Base-by-base conservation (phyloP, 2,329 filamentous ascomycete genomes). In the Ophiostoma sp. region DNA sequence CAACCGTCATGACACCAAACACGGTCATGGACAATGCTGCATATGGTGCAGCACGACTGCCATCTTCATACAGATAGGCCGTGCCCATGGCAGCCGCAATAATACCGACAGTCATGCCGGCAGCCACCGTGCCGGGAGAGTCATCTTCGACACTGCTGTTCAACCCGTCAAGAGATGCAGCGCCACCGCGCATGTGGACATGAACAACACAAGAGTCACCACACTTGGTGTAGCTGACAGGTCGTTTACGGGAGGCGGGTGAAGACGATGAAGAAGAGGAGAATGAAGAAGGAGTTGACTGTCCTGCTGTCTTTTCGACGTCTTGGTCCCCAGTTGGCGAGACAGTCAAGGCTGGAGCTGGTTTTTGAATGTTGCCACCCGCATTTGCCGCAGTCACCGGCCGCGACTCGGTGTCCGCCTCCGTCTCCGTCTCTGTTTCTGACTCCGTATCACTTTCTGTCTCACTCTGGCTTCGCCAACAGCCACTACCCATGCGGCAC, bases 21-120 rank as follows among this genome's bases (percentile, higher is more conserved):
- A 87, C 80, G 7, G 87, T 88, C 88, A 89, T 89, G 1, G 87
- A 83, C 19, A 90, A 79, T 1, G 85, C 86, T 2, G 87, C 86
- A 76, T 89, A 89, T 0, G 87, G 87, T 2, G 87, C 86, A 3
- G 87, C 85, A 0, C 82, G 83, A 75, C 85, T 88, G 71, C 82
- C 82, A 8, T 82, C 83, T 78, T 89, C 87, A 72, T 89, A 88
- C 17, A 89, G 81, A 74, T 88, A 87, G 0, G 87, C 84, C 0
- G 88, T 87, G 2, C 88, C 88, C 87, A 90, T 88, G 3, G 88
- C 88, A 0, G 87, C 87, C 0, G 87, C 87, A 75, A 89, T 90
- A 80, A 89, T 85, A 2, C 88, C 88, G 68, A 89, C 83, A 0
- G 86, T 82, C 48, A 87, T 82, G 48, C 87, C 88, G 0, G 84